Evolutionary conservation across 1,284 basidiomycete genomes (phyloP), one percentile per base, ranked within the genome.

Genomic region (Porodaedalea pini): DNA sequence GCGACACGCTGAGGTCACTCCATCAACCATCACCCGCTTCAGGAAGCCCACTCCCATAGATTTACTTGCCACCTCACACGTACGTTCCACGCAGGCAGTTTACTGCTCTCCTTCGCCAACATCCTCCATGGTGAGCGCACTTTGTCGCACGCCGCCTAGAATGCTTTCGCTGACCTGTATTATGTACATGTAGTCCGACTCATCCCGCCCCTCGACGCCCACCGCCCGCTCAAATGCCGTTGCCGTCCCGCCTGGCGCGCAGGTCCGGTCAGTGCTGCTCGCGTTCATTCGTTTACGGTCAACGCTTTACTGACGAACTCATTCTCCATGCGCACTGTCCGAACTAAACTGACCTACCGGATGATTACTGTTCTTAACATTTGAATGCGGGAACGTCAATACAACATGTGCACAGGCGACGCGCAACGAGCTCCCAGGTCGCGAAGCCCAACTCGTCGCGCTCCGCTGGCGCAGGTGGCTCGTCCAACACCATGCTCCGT

Each of bases 401-500:
- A n/a, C 49, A 23, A 48, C 37, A 4, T 31, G 44, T 31, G 4
- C 15, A 15, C 64, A 94, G 92, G 67, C 88, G 94, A 73, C 83
- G 94, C 69, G 91, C 92, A 60, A 79, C 86, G 59, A 81, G 79
- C 51, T 75, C 83, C 41, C 80, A 84, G 62, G 87, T 79, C 15
- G 77, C 87, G 51, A 88, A 84, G 71, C 94, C 96, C 34, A 92
- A 94, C 68, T 96, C 93, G 5, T 75, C 90, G 17, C 86, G 96
- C 51, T 89, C 94, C 39, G 96, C 96, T 27, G 96, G 96, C 56
- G 94, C 94, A 54, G 96, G 96, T 57, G 96, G 96, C 57, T 95
- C 92, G 49, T 93, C 89, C 60, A 96, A 90, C 78, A 99, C 96
- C 59, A 98, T 99, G 96, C 84, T 99, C 69, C 94, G 94, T 75